Base-by-base conservation (phyloP, 306 rosid genomes). In the Oemleria cerasiformis region DNA sequence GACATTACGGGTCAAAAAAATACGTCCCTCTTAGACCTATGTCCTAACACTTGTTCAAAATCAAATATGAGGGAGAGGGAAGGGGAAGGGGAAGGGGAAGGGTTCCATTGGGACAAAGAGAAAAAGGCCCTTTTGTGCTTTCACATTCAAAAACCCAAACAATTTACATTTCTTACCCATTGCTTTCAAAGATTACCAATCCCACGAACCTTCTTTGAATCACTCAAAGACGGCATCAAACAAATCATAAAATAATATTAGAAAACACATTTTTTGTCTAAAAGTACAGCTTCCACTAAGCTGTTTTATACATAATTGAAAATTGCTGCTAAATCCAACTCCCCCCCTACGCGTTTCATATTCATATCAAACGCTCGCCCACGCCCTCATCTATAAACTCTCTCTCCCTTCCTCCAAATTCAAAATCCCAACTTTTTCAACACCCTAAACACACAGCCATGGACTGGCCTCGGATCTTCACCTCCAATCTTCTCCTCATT, bases 311-410 rank as follows among this genome's bases (percentile, higher is more conserved):
- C n/a, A 60, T 15, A 14, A 45, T 36, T 30, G 36, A 25, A 34
- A 13, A 43, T 30, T 4, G 14, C 19, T 3, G 36, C 36, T 30
- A 30, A 9, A 20, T 54, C 25, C 34, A 54, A 54, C 30, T 54
- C 20, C 19, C 56, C 8, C 59, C 9, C 13, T 8, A 73, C 87
- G 84, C 85, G 84, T 78, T 72, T 78, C 25, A 63, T 12, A 59
- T 30, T 30, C 14, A 6, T 15, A 5, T 10, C 12, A 36, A 5
- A 53, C 58, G 4, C 65, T 7, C 12, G 36, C 36, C 14, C n/a
- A 30, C 41, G 30, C 8, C 1, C 65, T 8, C 65, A 5, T 17
- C 13, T 38, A 38, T 16, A 61, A 38, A 57, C 73, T 47, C 65
- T 63, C 42, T 53, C 34, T 21, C 8, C 3, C 20, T 49, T 56